Percentiles rank a stretch among this genome's conserved stretches.
phyloP scores from a whole-genome alignment of 2,329 filamentous ascomycete genomes.

The Diaporthe australafricana region DNA sequence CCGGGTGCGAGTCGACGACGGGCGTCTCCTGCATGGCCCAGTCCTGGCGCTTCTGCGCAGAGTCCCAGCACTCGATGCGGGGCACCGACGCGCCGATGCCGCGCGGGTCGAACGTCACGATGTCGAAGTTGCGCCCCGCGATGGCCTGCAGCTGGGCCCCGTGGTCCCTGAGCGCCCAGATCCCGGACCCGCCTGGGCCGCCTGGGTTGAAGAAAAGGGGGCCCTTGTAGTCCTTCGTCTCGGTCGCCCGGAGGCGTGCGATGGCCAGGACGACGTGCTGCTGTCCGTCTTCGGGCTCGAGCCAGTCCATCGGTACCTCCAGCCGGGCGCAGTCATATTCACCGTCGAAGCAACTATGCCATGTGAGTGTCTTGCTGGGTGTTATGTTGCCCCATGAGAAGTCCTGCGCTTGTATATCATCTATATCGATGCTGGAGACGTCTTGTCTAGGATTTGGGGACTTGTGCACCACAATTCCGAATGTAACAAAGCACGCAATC shows the following conservation, averaged over 20 bases:
- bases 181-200: constrained; percentile 61
- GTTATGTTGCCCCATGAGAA: constrained; percentile 41
- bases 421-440: constrained; percentile 5
- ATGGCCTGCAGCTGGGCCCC: constrained; percentile 54
- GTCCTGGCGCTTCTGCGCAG: constrained; percentile 52
- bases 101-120: constrained; percentile 64
- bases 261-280: constrained; percentile 51
- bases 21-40: constrained; percentile 59
- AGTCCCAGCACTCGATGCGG: constrained; percentile 63
- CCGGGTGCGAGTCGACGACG: constrained; percentile 59
- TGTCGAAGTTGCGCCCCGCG: constrained; percentile 60
- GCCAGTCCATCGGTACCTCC: constrained; percentile 56
- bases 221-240: constrained; percentile 44
- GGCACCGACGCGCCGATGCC: constrained; percentile 64
- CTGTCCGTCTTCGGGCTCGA: constrained; percentile 47
- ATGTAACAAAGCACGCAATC: constrained; percentile 9
- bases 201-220: constrained; percentile 55
- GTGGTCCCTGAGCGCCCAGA: constrained; percentile 50
- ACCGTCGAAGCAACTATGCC: constrained; percentile 50
- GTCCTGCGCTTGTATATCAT: background rate
- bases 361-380: constrained; percentile 47
- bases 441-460: constrained; percentile 33
- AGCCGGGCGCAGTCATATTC: constrained; percentile 52
- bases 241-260: constrained; percentile 50
- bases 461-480: constrained; percentile 29